phyloP scores from a whole-genome alignment of 257 asterid species.

The Penstemon newberryi region DNA sequence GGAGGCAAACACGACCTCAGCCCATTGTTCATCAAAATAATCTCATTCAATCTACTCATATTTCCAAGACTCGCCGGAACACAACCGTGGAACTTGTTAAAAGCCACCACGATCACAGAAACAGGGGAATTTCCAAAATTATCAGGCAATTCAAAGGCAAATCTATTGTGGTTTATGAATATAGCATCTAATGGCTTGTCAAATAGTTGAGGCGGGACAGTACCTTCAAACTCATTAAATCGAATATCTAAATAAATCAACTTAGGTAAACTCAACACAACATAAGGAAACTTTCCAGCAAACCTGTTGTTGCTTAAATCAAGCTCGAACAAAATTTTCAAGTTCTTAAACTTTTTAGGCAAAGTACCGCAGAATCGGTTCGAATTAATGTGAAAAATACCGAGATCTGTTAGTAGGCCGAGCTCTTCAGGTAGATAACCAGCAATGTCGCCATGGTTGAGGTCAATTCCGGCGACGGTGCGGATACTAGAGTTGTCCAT shows the following conservation, averaged over 20 bases:
- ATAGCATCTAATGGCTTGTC: slow-evolving; percentile 84
- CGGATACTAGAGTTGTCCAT: slow-evolving; percentile 48
- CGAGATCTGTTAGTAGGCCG: slow-evolving; percentile 80
- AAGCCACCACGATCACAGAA: slow-evolving; percentile 75
- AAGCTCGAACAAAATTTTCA: slow-evolving; percentile 65
- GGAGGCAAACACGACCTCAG: slow-evolving; percentile 78
- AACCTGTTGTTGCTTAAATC: slow-evolving; percentile 87
- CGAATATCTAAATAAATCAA: slow-evolving; percentile 66
- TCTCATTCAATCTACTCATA: slow-evolving; percentile 72
- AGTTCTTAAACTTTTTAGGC: slow-evolving; percentile 52
- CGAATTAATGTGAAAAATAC: slow-evolving; percentile 72
- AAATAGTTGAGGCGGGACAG: slow-evolving; percentile 64
- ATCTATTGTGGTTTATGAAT: slow-evolving; percentile 77
- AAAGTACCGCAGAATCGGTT: slow-evolving; percentile 81
- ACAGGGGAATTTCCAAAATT: slow-evolving; percentile 92
- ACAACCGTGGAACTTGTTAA: slow-evolving; percentile 79
- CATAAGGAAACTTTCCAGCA: slow-evolving; percentile 86
- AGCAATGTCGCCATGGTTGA: slow-evolving; percentile 89
- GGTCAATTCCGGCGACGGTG: slow-evolving; percentile 80
- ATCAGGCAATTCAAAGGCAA: slow-evolving; percentile 74
- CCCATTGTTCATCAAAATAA: slow-evolving; percentile 63
- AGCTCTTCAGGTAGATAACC: slow-evolving; percentile 87
- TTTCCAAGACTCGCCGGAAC: slow-evolving; percentile 78
- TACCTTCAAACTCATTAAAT: slow-evolving; percentile 81
- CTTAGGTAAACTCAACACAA: slow-evolving; percentile 63